Evolutionary conservation across 331 rosid genomes (phyloP), one percentile per base, ranked within the genome.

Genomic region (Dryas integrifolia): DNA sequence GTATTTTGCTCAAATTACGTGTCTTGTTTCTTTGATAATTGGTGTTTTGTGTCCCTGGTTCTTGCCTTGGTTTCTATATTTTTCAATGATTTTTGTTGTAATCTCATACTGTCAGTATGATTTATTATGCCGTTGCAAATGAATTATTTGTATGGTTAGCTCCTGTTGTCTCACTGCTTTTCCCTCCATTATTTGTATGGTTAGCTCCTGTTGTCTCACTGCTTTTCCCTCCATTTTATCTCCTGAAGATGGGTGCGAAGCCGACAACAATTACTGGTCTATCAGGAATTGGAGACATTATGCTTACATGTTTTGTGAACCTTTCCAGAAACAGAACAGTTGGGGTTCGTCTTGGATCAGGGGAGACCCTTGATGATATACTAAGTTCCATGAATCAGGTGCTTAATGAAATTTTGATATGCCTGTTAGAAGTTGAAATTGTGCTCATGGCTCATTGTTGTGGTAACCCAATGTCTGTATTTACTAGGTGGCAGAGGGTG

Each of bases 231-330:
- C 38, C 57, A 45, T 67, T 78, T 70, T 67, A 63, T 88, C 68
- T 84, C 50, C 40, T 81, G 84, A 81, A 94, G 97, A 94, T 91
- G 97, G 98, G 98, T 13, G 97, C 95, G 3, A 94, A 89, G 86
- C 89, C 96, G 1, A 77, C 97, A 9, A 91, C 96, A 38, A 86
- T 94, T 67, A 94, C 98, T 5, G 98, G 97, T 26, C 88, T 94
- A 57, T 89, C 98, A 35, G 98, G 98, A 74, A 91, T 92, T 0
- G 96, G 97, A 80, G 98, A 94, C 84, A 91, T 94, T 70, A 94
- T 91, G 98, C 97, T 94, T 65, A 94, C 95, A 18, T 94, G 97
- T 61, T 89, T 94, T 35, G 97, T 94, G 66, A 89, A 88, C 78
- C 96, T 94, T 75, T 94, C 97, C 4, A 88, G 96, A 86, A 94